A percentile compares a stretch with the other conserved stretches of the same genome.
Evolutionary conservation across 2,329 filamentous ascomycete species (phyloP).

Genomic region (Chalaropsis ovoidea): DNA sequence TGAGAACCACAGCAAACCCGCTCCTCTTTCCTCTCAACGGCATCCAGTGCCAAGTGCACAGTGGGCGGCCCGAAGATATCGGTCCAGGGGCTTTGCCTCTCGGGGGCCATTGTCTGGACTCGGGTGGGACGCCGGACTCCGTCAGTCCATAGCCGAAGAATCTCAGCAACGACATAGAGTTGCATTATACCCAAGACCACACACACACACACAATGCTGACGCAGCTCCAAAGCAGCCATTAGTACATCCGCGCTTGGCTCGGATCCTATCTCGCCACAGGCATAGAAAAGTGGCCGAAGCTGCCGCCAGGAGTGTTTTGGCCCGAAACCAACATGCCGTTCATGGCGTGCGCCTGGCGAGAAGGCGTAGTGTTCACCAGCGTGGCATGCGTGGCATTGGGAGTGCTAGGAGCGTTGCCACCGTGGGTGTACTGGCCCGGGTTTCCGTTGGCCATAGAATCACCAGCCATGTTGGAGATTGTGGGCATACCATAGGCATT

Average conservation of each 20-base stretch:
- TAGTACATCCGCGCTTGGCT: neutral
- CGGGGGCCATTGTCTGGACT: neutral
- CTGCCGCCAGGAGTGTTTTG: slow-evolving; percentile 70
- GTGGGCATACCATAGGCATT: slow-evolving; percentile 22
- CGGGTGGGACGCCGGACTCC: neutral
- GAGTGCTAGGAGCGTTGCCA: slow-evolving; percentile 49
- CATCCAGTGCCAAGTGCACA: neutral
- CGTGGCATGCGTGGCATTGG: slow-evolving; percentile 53
- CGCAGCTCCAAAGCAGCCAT: neutral
- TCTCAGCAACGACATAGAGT: neutral
- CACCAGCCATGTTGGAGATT: slow-evolving; percentile 32
- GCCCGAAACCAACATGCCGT: slow-evolving; percentile 51
- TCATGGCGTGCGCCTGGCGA: slow-evolving; percentile 38
- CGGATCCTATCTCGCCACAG: slow-evolving; percentile 32
- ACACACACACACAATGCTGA: neutral
- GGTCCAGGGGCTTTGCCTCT: no score
- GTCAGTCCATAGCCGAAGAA: neutral
- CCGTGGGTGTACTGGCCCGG: slow-evolving; percentile 34
- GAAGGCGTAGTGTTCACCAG: slow-evolving; percentile 35
- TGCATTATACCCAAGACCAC: neutral
- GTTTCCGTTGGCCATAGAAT: slow-evolving; percentile 31
- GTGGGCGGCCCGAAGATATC: no score
- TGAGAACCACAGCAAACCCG: slow-evolving; percentile 4
- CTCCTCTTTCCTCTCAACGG: neutral
- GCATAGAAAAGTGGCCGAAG: slow-evolving; percentile 62